Base-by-base conservation (phyloP, 2,329 filamentous ascomycete genomes). In the Diaporthe australafricana region DNA sequence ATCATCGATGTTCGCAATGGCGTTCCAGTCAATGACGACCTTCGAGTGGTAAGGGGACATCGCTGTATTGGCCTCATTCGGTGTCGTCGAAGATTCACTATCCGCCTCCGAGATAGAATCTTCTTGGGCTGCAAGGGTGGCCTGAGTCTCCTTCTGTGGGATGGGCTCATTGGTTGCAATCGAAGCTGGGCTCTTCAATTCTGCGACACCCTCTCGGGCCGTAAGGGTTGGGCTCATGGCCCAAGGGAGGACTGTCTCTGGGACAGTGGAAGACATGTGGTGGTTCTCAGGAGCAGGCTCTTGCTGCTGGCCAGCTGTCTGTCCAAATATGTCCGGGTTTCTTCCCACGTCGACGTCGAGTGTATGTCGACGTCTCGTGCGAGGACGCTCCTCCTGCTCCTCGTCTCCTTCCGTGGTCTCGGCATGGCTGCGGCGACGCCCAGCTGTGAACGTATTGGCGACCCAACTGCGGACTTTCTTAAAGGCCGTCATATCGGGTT, bases 291-390 rank as follows among this genome's bases (percentile, higher is more conserved):
- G 12, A 17, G 5, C 6, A 25, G 38, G 12, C 12, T 38, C 40
- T 27, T 25, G 12, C 7, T 40, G 22, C 16, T 4, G 35, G 3
- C 20, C 14, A 5, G 25, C 14, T 14, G 35, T 40, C 47, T 74
- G 71, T 3, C 78, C 78, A 56, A 82, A 82, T 2, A 82, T 82
- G 70, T 82, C 79, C 1, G 80, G 75, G 40, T 80, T 80, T 5
- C 73, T 75, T 32, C 79, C 78, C 17, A 79, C 77, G 52, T 82
- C 81, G 20, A 82, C 76, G 47, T 78, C 75, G 16, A 80, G 69
- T 0, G 78, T 79, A 16, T 75, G 68, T 16, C 74, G 76, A 6
- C 77, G 77, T 27, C 76, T 72, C 48, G 56, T 52, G 1, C 62
- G 32, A 4, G 67, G 70, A 12, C 70, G 71, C 56, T 40, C 32